Evolutionary conservation across 2,329 filamentous ascomycete species (phyloP), one percentile per base, ranked within the genome.

Genomic region (Elsinoe arachidis): DNA sequence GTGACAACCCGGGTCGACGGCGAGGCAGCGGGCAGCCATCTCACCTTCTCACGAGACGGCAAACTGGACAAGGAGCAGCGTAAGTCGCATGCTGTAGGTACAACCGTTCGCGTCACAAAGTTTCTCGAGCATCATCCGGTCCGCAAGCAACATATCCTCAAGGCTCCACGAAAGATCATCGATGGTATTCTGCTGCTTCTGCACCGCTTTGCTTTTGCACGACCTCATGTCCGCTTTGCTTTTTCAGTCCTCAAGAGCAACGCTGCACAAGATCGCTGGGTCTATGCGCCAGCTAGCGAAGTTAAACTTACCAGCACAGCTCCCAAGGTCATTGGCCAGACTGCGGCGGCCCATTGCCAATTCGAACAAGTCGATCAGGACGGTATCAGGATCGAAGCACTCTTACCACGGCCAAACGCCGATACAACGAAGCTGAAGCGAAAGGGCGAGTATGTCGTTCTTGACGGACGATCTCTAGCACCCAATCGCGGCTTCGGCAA

Each of bases 391-490:
- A 68, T 88, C 9, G 74, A 82, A 54, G 82, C 80, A 1, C 78
- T 84, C 53, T 64, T 90, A 0, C 82, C 85, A 0, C 78, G 69
- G 33, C 71, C 73, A 2, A 72, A 75, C 56, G 77, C 79, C 15
- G 70, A 66, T 30, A 59, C 63, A 6, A 60, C 65, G 30, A 76
- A 74, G 54, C 66, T 78, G 51, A 67, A 68, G 35, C 70, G 69
- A 15, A 53, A 69, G 12, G 74, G 75, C 7, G 70, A 78, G 3
- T 90, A 84, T 66, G 70, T 90, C 33, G 87, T 85, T 0, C 75
- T 91, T 19, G 86, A 91, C 66, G 76, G 76, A 12, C 78, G 87
- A 15, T 87, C 87, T 2, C 72, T 91, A 12, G 78, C 80, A 2
- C 66, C 76, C 5, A 67, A 68, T 2, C 74, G 76, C 56, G 83